Percentiles rank a stretch among this genome's conserved stretches.
phyloP scores from a whole-genome alignment of 352 stramenopile genomes.

The Phytophthora hibernalis region DNA sequence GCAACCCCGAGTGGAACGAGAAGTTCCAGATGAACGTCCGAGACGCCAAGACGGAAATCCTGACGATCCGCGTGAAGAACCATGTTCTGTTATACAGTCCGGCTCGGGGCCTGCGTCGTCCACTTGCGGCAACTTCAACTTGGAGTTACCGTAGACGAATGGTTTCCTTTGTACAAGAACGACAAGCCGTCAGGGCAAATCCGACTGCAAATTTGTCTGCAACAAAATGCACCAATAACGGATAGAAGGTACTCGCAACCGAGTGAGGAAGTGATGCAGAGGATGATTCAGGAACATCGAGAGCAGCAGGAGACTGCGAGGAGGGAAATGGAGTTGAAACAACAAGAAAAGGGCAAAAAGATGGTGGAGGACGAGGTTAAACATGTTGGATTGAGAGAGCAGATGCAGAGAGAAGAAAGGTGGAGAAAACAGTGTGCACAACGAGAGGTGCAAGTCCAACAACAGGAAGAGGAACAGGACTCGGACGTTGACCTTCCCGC shows the following conservation, averaged over 20 bases:
- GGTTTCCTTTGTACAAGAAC: slow-evolving; percentile 65
- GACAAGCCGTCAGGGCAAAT: slow-evolving; percentile 49
- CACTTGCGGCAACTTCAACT: slow-evolving; percentile 58
- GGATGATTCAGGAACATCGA: slow-evolving; percentile 34
- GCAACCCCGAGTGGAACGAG: slow-evolving; percentile 74
- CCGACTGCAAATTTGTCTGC: slow-evolving; percentile 61
- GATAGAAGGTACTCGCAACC: slow-evolving; percentile 18
- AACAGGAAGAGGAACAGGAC: background rate
- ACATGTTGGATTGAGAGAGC: slow-evolving; percentile 17
- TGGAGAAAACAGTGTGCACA: slow-evolving; percentile 19
- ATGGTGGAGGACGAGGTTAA: slow-evolving; percentile 27
- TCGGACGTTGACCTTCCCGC: slow-evolving; percentile 16
- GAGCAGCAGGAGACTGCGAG: slow-evolving; percentile 28
- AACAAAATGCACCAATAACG: slow-evolving; percentile 17
- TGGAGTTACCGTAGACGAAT: slow-evolving; percentile 56
- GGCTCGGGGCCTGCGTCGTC: slow-evolving; percentile 66
- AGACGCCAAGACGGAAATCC: slow-evolving; percentile 53
- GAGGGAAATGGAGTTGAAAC: slow-evolving; percentile 24
- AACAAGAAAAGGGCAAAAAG: slow-evolving; percentile 26
- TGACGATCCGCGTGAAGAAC: slow-evolving; percentile 81
- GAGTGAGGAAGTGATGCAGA: slow-evolving; percentile 31
- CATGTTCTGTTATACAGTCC: slow-evolving; percentile 72
- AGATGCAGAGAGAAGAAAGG: slow-evolving; percentile 19
- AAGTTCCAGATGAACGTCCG: slow-evolving; percentile 73
- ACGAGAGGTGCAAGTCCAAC: background rate